Evolutionary conservation across 2,329 filamentous ascomycete genomes (phyloP).

Genomic region (Orbilia brochopaga): DNA sequence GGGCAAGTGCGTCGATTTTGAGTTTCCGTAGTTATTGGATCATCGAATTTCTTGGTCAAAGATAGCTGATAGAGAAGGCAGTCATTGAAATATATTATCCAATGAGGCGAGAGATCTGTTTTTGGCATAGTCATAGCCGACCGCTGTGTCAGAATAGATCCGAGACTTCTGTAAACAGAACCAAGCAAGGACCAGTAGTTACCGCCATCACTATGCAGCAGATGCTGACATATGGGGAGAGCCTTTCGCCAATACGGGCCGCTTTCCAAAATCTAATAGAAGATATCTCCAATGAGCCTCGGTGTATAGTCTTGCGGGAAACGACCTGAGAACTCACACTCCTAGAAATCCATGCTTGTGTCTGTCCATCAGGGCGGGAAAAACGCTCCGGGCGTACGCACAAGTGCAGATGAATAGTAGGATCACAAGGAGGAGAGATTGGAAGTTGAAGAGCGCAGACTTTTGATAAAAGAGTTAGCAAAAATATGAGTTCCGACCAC

Average conservation of each 20-base stretch:
- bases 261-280: slow-evolving; percentile 81
- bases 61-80: too few relatives aligned
- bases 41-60: not conserved
- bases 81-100: slow-evolving; percentile 22
- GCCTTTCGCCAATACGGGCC: slow-evolving; percentile 85
- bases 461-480: slow-evolving; percentile 58
- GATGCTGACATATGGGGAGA: slow-evolving; percentile 94
- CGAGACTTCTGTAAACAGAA: not conserved
- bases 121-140: not conserved
- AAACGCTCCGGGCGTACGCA: slow-evolving; percentile 88
- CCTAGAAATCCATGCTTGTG: slow-evolving; percentile 72
- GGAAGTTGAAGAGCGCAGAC: slow-evolving; percentile 99
- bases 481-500: not conserved
- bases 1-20: slow-evolving; percentile 76
- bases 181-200: slow-evolving; percentile 56
- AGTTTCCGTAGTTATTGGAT: slow-evolving; percentile 72
- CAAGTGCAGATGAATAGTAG: slow-evolving; percentile 95
- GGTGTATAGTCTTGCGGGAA: slow-evolving; percentile 15
- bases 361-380: slow-evolving; percentile 86
- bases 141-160: not conserved
- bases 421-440: slow-evolving; percentile 91
- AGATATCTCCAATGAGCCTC: not conserved
- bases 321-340: slow-evolving; percentile 65
- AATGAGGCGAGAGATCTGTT: slow-evolving; percentile 44
- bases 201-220: slow-evolving; percentile 96